These are phyloP conservation scores for Gloeophyllum trabeum DNA, from an alignment of 768 basidiomycete species.

Conservation along the genomic window DNA sequence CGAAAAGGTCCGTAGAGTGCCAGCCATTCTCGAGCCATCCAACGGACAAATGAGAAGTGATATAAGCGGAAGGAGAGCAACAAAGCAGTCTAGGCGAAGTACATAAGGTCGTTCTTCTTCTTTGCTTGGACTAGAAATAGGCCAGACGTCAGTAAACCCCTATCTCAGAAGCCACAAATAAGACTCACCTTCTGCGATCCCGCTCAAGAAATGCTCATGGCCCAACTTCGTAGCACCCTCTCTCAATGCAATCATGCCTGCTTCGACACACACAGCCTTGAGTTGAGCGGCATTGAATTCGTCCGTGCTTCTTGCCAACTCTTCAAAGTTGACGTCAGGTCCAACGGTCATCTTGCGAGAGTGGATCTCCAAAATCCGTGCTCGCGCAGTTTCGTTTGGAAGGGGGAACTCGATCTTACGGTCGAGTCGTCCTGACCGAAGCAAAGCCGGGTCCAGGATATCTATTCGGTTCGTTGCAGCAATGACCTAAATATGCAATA, in stretches of 20 bases:
- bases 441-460: slow-evolving; percentile 95
- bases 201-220: slow-evolving; percentile 94
- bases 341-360: slow-evolving; percentile 90
- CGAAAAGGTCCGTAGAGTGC: too few relatives aligned
- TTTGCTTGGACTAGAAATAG: slow-evolving; percentile 80
- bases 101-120: slow-evolving; percentile 98
- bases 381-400: slow-evolving; percentile 93
- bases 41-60: too few relatives aligned
- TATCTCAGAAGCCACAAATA: slow-evolving; percentile 1
- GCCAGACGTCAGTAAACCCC: slow-evolving; percentile 10
- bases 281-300: slow-evolving; percentile 97
- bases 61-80: too few relatives aligned
- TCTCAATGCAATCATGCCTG: slow-evolving; percentile 95
- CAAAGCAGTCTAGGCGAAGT: slow-evolving; percentile 89
- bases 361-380: slow-evolving; percentile 93
- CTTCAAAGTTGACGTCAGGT: slow-evolving; percentile 90
- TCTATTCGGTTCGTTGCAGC: slow-evolving; percentile 99
- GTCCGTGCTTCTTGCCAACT: slow-evolving; percentile 92
- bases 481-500: slow-evolving; percentile 56
- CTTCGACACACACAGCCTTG: slow-evolving; percentile 98
- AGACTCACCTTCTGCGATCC: slow-evolving; percentile 72
- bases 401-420: slow-evolving; percentile 98
- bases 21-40: too few relatives aligned
- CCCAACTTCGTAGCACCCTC: slow-evolving; percentile 83
- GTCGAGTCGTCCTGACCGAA: slow-evolving; percentile 94